A percentile compares a stretch with the other conserved stretches of the same genome.
These are phyloP conservation scores for Pilatotrama ljubarskyi DNA, from an alignment of 768 basidiomycete species.

Conservation along the genomic window DNA sequence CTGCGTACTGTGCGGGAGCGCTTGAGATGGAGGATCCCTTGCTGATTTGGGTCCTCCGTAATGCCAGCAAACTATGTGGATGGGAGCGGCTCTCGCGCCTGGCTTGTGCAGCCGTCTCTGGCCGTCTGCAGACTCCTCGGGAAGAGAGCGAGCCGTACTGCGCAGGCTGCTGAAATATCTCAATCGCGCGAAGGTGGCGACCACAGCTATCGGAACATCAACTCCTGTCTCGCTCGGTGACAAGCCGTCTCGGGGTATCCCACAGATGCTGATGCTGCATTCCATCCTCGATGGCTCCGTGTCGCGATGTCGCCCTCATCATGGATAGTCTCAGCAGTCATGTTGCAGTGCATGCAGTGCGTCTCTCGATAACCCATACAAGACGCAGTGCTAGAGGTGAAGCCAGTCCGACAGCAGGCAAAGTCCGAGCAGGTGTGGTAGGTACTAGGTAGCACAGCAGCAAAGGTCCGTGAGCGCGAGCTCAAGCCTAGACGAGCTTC, in stretches of 20 bases:
- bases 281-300: too few relatives aligned
- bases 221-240: too few relatives aligned
- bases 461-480: neutral
- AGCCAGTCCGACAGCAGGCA: conserved; percentile 12
- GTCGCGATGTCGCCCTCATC: too few relatives aligned
- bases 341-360: conserved; percentile 16
- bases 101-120: too few relatives aligned
- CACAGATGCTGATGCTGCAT: too few relatives aligned
- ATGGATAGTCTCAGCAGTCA: conserved; percentile 1
- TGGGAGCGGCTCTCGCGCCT: neutral
- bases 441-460: neutral
- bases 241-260: too few relatives aligned
- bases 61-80: neutral
- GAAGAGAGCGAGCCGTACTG: neutral
- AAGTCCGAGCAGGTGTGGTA: neutral
- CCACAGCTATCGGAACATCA: too few relatives aligned
- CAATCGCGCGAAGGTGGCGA: too few relatives aligned
- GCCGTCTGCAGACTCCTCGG: neutral
- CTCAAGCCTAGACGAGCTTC: conserved; percentile 40
- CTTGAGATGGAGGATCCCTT: too few relatives aligned
- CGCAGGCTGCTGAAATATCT: too few relatives aligned
- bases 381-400: conserved; percentile 1
- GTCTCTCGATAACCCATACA: conserved; percentile 1
- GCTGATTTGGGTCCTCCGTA: neutral
- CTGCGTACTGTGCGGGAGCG: neutral